A percentile compares a stretch with the other conserved stretches of the same genome.
These are phyloP conservation scores for Rubroshorea leprosula DNA, from an alignment of 345 rosid genomes.

Conservation along the genomic window DNA sequence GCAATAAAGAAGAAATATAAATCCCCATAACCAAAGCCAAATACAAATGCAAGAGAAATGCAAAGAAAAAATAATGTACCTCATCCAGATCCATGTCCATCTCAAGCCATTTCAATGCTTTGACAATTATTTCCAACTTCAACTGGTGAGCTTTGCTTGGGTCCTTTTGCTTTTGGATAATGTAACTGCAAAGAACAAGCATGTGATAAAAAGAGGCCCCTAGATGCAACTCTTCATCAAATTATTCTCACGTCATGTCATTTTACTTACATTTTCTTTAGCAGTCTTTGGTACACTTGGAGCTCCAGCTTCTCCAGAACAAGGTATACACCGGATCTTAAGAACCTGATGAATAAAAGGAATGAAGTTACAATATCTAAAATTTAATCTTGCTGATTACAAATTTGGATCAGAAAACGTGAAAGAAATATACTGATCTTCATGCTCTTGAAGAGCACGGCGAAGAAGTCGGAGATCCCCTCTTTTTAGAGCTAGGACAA, in stretches of 20 bases:
- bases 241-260: neutral
- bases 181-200: conserved; percentile 44
- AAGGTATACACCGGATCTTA: conserved; percentile 93
- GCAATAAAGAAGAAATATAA: conserved; percentile 6
- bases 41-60: neutral
- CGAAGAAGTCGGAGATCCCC: conserved; percentile 94
- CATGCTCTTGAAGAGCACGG: conserved; percentile 77
- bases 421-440: conserved; percentile 53
- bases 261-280: conserved; percentile 78
- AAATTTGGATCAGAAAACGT: conserved; percentile 10
- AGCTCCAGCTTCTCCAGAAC: conserved; percentile 97
- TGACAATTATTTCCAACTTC: conserved; percentile 84
- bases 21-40: conserved; percentile 5
- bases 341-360: conserved; percentile 39
- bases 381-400: neutral
- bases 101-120: conserved; percentile 86
- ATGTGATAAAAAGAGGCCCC: conserved; percentile 5
- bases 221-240: neutral
- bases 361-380: neutral
- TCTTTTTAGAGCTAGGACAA: conserved; percentile 60
- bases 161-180: conserved; percentile 74
- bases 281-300: conserved; percentile 88
- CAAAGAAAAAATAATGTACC: conserved; percentile 29
- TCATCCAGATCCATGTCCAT: conserved; percentile 94
- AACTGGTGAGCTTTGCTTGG: conserved; percentile 92